Evolutionary conservation across 768 basidiomycete genomes (phyloP), one percentile per base, ranked within the genome.

Genomic region (Tulasnella sp.): DNA sequence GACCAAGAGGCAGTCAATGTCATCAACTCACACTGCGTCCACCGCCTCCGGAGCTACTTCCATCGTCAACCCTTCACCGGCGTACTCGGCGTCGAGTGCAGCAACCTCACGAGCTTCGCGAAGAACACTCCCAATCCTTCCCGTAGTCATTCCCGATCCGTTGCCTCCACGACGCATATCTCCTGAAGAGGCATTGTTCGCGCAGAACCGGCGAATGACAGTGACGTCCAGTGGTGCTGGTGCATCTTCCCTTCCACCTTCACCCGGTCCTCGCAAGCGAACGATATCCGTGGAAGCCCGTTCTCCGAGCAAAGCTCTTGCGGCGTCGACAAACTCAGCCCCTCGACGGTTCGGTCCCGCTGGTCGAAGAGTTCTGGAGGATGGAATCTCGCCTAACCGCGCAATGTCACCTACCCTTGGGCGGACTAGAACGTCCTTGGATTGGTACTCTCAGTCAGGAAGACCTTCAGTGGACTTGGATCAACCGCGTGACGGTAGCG

Each of bases 91-190:
- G 5, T 65, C 64, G 3, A 36, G 35, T n/a, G 35, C 12, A n/a
- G 64, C 64, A n/a, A 40, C 64, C 34, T 65, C 64, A n/a, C 64
- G 64, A 65, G 39, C 64, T 34, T 65, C 64, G 64, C 64, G 64
- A 36, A 65, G 34, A 26, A 34, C 5, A 12, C 19, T 11, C 11
- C 64, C 64, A 34, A 26, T 40, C 9, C 64, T 65, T 16, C 64
- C 64, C 22, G 35, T 65, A 3, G 64, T 65, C 7, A 65, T 65
- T 37, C 64, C 64, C 64, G 64, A 65, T 34, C 64, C 64, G 12
- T 40, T 65, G 11, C 64, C 64, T 17, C 64, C 64, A 29, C 64
- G 35, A 36, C 32, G 36, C 29, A 65, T 34, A 5, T 65, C 64
- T 29, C 64, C 64, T 40, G 64, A 65, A 26, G 39, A 36, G 19